Evolutionary conservation across 352 stramenopile species (phyloP).

Genomic region (Sclerospora graminicola): DNA sequence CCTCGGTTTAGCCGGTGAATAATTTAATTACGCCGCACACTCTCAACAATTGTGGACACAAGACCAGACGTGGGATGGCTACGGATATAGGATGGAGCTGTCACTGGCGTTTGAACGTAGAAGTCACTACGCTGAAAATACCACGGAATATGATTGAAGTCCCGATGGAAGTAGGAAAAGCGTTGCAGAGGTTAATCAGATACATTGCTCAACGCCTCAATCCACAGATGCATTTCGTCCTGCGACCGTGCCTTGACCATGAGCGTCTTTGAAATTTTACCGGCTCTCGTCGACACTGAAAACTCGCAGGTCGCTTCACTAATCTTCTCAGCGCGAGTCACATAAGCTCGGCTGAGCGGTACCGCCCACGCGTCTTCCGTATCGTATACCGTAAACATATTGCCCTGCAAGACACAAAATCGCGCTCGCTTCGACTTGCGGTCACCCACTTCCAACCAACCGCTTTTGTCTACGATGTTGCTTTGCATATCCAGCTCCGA

Average conservation of each 20-base stretch:
- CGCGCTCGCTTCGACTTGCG: conserved; percentile 63
- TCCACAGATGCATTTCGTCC: conserved; percentile 71
- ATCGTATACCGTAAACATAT: conserved; percentile 79
- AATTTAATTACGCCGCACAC: conserved; percentile 39
- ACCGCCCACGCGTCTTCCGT: conserved; percentile 75
- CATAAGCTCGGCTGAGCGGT: conserved; percentile 63
- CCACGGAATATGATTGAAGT: conserved; percentile 1
- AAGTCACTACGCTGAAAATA: conserved; percentile 30
- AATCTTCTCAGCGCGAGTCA: conserved; percentile 57
- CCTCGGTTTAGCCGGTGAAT: conserved; percentile 21
- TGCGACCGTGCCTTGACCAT: conserved; percentile 54
- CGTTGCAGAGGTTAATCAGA: conserved; percentile 30
- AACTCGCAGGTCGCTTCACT: conserved; percentile 50
- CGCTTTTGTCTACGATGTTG: conserved; percentile 74
- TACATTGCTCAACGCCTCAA: conserved; percentile 43
- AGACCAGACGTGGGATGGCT: conserved; percentile 4
- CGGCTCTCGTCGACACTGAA: conserved; percentile 46
- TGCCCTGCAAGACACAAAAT: conserved; percentile 72
- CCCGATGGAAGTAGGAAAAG: conserved; percentile 12
- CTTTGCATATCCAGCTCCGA: conserved; percentile 56
- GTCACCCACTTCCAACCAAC: conserved; percentile 67
- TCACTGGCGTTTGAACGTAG: conserved; percentile 11
- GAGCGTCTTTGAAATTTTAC: conserved; percentile 62
- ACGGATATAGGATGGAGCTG: conserved; percentile 10
- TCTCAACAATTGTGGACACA: conserved; percentile 9